Evolutionary conservation across 371 early-diverging fungal species (phyloP).

Genomic region (Dinochytrium kinnereticum): DNA sequence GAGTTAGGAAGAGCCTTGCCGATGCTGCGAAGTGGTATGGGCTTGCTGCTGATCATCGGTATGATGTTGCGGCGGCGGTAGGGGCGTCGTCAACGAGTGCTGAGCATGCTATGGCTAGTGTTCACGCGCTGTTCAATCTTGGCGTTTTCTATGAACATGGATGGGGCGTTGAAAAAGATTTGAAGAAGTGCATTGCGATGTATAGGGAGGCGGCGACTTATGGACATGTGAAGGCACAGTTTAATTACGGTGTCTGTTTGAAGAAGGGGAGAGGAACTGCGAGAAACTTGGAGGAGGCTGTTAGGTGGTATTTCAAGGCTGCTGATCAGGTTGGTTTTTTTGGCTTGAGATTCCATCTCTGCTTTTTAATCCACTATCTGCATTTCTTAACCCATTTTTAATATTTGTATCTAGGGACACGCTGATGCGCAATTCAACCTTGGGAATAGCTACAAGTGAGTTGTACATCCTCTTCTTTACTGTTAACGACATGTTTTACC

Average conservation of each 20-base stretch:
- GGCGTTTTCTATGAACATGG: slow-evolving; percentile 11
- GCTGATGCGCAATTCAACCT: slow-evolving; percentile 11
- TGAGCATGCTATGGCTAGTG: slow-evolving; percentile 1
- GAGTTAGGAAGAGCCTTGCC: neutral
- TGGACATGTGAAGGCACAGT: slow-evolving; percentile 1
- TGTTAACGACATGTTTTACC: neutral
- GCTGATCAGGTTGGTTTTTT: neutral
- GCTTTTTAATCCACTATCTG: too few relatives aligned
- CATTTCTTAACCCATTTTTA: too few relatives aligned
- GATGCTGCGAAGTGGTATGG: slow-evolving; percentile 6
- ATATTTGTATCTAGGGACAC: slow-evolving; percentile 5
- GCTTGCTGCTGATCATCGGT: neutral
- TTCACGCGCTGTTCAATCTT: slow-evolving; percentile 9
- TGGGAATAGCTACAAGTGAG: slow-evolving; percentile 13
- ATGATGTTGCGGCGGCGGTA: neutral
- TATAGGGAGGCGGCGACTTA: slow-evolving; percentile 10
- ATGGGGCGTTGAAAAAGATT: neutral
- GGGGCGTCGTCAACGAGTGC: neutral
- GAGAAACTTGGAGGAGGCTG: slow-evolving; percentile 3
- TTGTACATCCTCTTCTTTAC: neutral
- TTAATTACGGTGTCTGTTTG: slow-evolving; percentile 15
- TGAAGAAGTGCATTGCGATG: neutral
- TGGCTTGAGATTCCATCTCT: too few relatives aligned
- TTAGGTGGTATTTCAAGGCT: slow-evolving; percentile 10
- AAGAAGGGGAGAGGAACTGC: slow-evolving; percentile 8